Conservation (phyloP, 768 basidiomycete genomes). For the Cubamyces lactineus region DNA sequence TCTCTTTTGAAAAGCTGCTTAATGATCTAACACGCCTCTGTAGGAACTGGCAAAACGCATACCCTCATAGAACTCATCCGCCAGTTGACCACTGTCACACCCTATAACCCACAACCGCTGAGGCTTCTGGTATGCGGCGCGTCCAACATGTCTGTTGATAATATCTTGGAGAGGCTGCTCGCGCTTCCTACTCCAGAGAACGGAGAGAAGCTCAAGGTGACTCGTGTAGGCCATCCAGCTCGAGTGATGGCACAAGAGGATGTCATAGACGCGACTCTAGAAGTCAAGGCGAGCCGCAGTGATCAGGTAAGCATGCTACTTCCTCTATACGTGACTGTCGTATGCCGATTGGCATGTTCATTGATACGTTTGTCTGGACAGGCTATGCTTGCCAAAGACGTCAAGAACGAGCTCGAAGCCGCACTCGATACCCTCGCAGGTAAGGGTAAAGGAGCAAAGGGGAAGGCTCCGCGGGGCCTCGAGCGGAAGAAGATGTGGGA, state of each 20-base stretch:
- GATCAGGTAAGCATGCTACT: conserved; percentile 54
- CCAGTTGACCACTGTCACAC: conserved; percentile 62
- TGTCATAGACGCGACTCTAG: conserved; percentile 68
- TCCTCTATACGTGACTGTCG: not conserved
- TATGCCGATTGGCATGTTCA: too few relatives aligned
- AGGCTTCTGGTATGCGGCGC: conserved; percentile 90
- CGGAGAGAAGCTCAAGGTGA: conserved; percentile 59
- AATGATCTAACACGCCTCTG: not conserved
- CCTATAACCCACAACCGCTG: conserved; percentile 52
- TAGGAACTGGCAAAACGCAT: conserved; percentile 93
- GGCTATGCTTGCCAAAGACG: conserved; percentile 84
- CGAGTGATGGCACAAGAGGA: conserved; percentile 78
- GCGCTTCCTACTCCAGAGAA: conserved; percentile 57
- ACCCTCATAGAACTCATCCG: conserved; percentile 93
- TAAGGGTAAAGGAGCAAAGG: conserved; percentile 74
- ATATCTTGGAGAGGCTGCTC: conserved; percentile 86
- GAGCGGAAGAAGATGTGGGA: conserved; percentile 88
- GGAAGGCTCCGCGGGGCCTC: conserved; percentile 66
- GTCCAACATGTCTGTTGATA: conserved; percentile 94
- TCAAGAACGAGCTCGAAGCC: conserved; percentile 82
- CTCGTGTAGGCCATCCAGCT: conserved; percentile 95
- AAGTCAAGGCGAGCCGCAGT: conserved; percentile 71
- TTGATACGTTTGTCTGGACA: conserved; percentile 35
- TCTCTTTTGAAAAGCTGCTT: not conserved
- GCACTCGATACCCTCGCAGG: conserved; percentile 67